These are phyloP conservation scores for Silene uniflora DNA, from an alignment of 148 eudicot species.

Conservation along the genomic window DNA sequence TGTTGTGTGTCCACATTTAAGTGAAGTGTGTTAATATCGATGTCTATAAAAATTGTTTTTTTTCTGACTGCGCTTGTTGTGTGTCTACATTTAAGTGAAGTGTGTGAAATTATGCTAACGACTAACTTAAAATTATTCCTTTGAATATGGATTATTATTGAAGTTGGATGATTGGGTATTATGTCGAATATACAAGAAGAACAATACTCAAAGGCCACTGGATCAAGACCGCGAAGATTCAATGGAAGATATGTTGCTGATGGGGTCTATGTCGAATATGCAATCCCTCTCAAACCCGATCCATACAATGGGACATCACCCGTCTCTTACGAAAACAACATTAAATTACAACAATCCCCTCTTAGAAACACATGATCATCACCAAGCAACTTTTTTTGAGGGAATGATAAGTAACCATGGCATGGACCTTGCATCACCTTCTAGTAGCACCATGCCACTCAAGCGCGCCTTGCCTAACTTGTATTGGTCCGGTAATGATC, in stretches of 20 bases:
- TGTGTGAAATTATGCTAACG: background rate
- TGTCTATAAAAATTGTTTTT: no score
- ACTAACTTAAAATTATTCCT: background rate
- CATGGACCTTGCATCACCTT: constrained; percentile 10
- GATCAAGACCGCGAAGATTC: constrained; percentile 60
- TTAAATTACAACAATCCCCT: constrained; percentile 21
- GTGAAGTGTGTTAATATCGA: no score
- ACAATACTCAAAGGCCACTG: constrained; percentile 44
- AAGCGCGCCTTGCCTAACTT: constrained; percentile 34
- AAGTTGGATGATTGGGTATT: constrained; percentile 96
- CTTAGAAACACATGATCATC: constrained; percentile 33
- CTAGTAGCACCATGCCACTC: constrained; percentile 23
- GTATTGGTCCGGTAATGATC: constrained; percentile 35
- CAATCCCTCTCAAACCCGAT: constrained; percentile 7
- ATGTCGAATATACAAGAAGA: constrained; percentile 90
- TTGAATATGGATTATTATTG: background rate
- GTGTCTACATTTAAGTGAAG: no score
- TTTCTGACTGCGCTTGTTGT: no score
- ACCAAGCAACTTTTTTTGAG: constrained; percentile 23
- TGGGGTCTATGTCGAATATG: constrained; percentile 21
- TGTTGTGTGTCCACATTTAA: no score
- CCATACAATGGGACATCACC: constrained; percentile 8
- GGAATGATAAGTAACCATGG: constrained; percentile 30
- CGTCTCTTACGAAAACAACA: constrained; percentile 21
- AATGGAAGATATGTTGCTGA: constrained; percentile 37